Percentiles rank a stretch among this genome's conserved stretches.
Evolutionary conservation across 805 yeast species (phyloP).

Genomic region (Metschnikowia koreensis): DNA sequence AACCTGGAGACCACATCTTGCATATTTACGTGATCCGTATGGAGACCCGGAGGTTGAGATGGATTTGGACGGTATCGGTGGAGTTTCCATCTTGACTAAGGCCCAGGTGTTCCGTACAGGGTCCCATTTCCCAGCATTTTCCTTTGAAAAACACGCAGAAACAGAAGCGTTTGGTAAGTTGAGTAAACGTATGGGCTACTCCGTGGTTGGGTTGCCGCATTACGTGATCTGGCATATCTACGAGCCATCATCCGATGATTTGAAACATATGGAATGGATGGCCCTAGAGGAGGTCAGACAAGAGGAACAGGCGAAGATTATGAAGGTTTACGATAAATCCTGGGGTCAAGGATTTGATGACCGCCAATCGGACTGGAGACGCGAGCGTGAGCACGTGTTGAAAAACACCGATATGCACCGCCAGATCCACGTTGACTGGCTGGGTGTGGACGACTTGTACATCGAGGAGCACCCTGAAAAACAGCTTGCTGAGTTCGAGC

Average conservation of each 20-base stretch:
- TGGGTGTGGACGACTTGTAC: slow-evolving; percentile 51
- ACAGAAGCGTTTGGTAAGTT: slow-evolving; percentile 96
- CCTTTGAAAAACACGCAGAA: slow-evolving; percentile 94
- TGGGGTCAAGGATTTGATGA: slow-evolving; percentile 81
- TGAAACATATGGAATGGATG: slow-evolving; percentile 86
- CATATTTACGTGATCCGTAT: slow-evolving; percentile 89
- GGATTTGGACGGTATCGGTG: slow-evolving; percentile 96
- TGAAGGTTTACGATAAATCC: slow-evolving; percentile 62
- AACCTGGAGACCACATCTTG: slow-evolving; percentile 97
- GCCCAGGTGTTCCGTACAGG: slow-evolving; percentile 86
- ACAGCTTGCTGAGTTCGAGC: slow-evolving; percentile 43
- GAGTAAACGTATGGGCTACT: slow-evolving; percentile 80
- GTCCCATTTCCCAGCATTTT: slow-evolving; percentile 94
- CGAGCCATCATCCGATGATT: slow-evolving; percentile 92
- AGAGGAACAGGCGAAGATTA: slow-evolving; percentile 59
- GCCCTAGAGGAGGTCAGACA: slow-evolving; percentile 72
- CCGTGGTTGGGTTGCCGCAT: slow-evolving; percentile 88
- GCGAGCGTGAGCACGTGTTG: slow-evolving; percentile 67
- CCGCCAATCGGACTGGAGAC: slow-evolving; percentile 68
- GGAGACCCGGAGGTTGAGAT: slow-evolving; percentile 93
- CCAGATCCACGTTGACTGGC: slow-evolving; percentile 64
- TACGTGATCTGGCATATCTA: slow-evolving; percentile 88
- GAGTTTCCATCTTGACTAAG: slow-evolving; percentile 87
- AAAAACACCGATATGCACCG: slow-evolving; percentile 71
- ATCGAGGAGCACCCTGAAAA: slow-evolving; percentile 29